phyloP scores from a whole-genome alignment of 495 filamentous ascomycete genomes.

The Lasiosphaeria hispida region DNA sequence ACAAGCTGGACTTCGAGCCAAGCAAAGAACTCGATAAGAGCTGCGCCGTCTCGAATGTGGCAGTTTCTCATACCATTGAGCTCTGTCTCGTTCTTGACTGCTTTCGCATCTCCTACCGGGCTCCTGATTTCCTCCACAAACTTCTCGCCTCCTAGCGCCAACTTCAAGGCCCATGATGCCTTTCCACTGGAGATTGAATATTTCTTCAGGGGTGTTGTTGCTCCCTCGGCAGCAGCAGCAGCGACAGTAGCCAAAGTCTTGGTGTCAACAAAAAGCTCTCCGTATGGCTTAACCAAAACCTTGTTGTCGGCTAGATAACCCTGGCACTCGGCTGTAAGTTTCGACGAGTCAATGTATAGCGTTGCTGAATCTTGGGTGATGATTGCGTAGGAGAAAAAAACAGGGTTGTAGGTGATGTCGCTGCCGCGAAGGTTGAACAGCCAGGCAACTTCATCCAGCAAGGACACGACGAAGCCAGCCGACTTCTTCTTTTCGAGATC shows the following conservation, averaged over 20 bases:
- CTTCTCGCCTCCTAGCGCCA: slow-evolving; percentile 83
- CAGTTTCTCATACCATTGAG: slow-evolving; percentile 90
- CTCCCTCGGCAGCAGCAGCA: slow-evolving; percentile 36
- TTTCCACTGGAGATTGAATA: slow-evolving; percentile 79
- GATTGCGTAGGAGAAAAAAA: slow-evolving; percentile 96
- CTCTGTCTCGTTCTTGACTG: slow-evolving; percentile 93
- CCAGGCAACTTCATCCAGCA: slow-evolving; percentile 98
- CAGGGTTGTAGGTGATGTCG: slow-evolving; percentile 98
- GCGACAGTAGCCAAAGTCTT: slow-evolving; percentile 53
- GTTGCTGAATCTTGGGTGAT: slow-evolving; percentile 79
- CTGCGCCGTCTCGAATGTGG: slow-evolving; percentile 92
- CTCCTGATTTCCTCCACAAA: slow-evolving; percentile 84
- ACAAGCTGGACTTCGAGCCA: slow-evolving; percentile 91
- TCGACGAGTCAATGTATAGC: slow-evolving; percentile 79
- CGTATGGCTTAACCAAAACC: slow-evolving; percentile 79
- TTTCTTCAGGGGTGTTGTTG: slow-evolving; percentile 53
- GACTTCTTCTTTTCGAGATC: slow-evolving; percentile 91
- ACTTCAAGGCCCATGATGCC: slow-evolving; percentile 89
- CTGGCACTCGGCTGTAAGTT: slow-evolving; percentile 67
- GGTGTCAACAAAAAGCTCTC: slow-evolving; percentile 76
- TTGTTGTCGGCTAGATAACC: slow-evolving; percentile 66
- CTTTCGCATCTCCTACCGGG: slow-evolving; percentile 89
- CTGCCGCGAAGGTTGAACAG: slow-evolving; percentile 93
- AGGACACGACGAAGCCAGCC: slow-evolving; percentile 83
- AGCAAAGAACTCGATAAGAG: slow-evolving; percentile 88